Evolutionary conservation across 1,284 basidiomycete species (phyloP).

Genomic region (Cryptococcus depauperatus): DNA sequence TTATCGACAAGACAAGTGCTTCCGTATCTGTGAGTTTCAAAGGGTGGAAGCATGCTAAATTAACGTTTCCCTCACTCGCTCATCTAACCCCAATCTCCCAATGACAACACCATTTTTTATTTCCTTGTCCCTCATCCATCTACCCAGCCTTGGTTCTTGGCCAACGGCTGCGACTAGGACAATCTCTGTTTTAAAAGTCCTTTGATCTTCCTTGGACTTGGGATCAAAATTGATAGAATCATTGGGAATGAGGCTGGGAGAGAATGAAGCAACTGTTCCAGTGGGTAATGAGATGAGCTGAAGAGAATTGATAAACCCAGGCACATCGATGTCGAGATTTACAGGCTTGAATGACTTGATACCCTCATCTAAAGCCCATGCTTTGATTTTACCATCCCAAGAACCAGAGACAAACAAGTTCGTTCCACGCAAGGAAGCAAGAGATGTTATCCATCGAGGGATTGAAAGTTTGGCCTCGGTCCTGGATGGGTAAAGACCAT

Average conservation of each 20-base stretch:
- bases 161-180: conserved; percentile 72
- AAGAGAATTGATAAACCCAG: conserved; percentile 82
- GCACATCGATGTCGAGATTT: conserved; percentile 53
- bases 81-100: conserved; percentile 40
- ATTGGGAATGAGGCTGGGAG: no score
- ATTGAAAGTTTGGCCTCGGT: conserved; percentile 65
- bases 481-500: conserved; percentile 53
- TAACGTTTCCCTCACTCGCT: conserved; percentile 9
- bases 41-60: no score
- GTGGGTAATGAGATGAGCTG: conserved; percentile 63
- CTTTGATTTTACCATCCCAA: conserved; percentile 77
- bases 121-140: conserved; percentile 72
- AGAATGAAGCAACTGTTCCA: conserved; percentile 49
- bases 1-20: not conserved
- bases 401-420: conserved; percentile 90
- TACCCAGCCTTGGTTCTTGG: conserved; percentile 78
- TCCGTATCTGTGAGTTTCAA: not conserved
- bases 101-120: conserved; percentile 67
- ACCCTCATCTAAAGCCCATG: conserved; percentile 78
- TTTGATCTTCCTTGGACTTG: conserved; percentile 8
- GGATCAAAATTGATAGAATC: conserved; percentile 20
- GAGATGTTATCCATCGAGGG: conserved; percentile 73
- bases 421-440: conserved; percentile 75
- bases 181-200: conserved; percentile 45
- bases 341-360: conserved; percentile 63